phyloP scores from a whole-genome alignment of 306 rosid species.

The Cicer cuneatum region DNA sequence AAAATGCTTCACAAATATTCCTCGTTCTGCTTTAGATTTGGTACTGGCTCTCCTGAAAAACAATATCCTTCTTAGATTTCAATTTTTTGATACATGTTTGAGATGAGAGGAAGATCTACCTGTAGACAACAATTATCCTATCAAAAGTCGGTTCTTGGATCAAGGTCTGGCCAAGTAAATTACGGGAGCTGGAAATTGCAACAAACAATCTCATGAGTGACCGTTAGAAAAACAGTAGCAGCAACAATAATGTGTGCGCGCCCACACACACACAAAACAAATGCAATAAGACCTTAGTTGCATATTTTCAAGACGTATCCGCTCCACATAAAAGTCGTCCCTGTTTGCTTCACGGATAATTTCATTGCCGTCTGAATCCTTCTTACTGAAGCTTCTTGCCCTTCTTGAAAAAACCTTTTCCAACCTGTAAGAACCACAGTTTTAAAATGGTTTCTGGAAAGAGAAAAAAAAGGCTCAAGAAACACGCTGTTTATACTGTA shows the following conservation, averaged over 20 bases:
- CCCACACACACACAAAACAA: background rate
- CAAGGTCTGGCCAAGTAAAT: constrained; percentile 68
- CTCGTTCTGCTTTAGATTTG: constrained; percentile 63
- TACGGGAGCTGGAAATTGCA: constrained; percentile 59
- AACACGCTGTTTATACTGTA: constrained; percentile 15
- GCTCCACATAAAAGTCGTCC: constrained; percentile 69
- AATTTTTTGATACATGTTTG: constrained; percentile 34
- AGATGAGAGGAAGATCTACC: constrained; percentile 56
- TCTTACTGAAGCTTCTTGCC: constrained; percentile 52
- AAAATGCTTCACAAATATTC: constrained; percentile 93
- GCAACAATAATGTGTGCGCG: too few relatives aligned
- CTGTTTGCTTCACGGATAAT: constrained; percentile 50
- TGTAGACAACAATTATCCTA: constrained; percentile 88
- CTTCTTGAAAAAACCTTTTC: constrained; percentile 64
- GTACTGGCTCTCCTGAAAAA: constrained; percentile 69
- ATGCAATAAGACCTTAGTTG: constrained; percentile 63
- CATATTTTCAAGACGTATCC: constrained; percentile 87
- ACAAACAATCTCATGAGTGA: constrained; percentile 38
- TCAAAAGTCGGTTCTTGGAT: constrained; percentile 99
- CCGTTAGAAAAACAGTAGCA: background rate
- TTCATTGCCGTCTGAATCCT: constrained; percentile 57
- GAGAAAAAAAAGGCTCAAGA: constrained; percentile 11
- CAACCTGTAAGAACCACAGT: constrained; percentile 62
- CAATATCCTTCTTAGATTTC: constrained; percentile 49
- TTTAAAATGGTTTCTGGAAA: constrained; percentile 18